Percentiles rank a stretch among this genome's conserved stretches.
These are phyloP conservation scores for Dryas integrifolia DNA, from an alignment of 331 rosid genomes.

Conservation along the genomic window DNA sequence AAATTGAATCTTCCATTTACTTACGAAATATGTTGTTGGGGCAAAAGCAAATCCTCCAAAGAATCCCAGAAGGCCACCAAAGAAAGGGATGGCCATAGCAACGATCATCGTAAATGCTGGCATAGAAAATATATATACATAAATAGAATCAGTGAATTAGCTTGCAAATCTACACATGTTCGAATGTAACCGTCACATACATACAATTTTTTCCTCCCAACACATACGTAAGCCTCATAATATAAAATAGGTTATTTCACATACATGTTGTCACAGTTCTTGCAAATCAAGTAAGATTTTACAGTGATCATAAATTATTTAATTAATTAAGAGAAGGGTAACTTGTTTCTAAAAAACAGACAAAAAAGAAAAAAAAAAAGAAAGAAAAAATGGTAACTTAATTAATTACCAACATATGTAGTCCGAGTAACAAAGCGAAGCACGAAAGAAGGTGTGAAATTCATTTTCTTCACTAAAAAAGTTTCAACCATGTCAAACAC, in stretches of 20 bases:
- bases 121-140: not conserved
- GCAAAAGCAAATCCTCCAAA: conserved; percentile 58
- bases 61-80: conserved; percentile 53
- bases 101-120: conserved; percentile 47
- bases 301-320: too few species aligned
- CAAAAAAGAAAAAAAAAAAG: not conserved
- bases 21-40: conserved; percentile 58
- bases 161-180: not conserved
- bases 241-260: too few species aligned
- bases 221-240: too few species aligned
- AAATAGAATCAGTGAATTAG: not conserved
- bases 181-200: too few species aligned
- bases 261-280: too few species aligned
- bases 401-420: conserved; percentile 35
- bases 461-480: conserved; percentile 34
- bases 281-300: not conserved
- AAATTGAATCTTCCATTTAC: not conserved
- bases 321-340: too few species aligned
- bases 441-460: conserved; percentile 30
- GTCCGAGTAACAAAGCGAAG: conserved; percentile 47
- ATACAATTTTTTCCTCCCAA: too few species aligned
- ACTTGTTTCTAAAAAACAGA: too few species aligned
- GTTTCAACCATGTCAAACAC: conserved; percentile 62
- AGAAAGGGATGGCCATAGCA: conserved; percentile 48
- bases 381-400: not conserved